Evolutionary conservation across 2,329 filamentous ascomycete genomes (phyloP).

Genomic region (Ceratocystiopsis sp.): DNA sequence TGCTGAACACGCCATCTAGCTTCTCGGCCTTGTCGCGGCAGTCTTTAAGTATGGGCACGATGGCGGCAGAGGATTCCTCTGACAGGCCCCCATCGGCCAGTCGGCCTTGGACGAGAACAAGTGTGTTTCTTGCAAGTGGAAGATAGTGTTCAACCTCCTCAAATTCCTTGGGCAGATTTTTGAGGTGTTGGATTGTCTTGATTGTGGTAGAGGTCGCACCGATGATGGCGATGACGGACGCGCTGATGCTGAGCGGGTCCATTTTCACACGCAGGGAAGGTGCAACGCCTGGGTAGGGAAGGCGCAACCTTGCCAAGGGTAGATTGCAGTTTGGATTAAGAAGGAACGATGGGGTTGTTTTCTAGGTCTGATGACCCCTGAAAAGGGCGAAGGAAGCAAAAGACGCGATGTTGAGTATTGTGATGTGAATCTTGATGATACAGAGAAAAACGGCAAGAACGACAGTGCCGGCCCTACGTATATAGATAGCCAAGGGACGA

Average conservation of each 20-base stretch:
- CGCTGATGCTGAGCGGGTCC: slow-evolving; percentile 2
- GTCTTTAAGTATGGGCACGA: not conserved
- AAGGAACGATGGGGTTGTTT: no score
- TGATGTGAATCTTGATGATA: no score
- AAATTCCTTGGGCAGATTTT: not conserved
- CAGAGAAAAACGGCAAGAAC: no score
- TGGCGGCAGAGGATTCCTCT: not conserved
- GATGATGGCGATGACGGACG: not conserved
- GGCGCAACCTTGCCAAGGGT: no score
- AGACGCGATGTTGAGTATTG: no score
- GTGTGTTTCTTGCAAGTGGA: not conserved
- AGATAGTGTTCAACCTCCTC: not conserved
- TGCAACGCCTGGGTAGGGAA: no score
- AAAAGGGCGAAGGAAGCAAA: no score
- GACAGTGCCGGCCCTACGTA: no score
- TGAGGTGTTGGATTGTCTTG: not conserved
- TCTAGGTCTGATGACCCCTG: no score
- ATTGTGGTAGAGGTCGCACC: not conserved
- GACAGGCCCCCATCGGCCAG: not conserved
- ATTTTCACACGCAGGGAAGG: not conserved
- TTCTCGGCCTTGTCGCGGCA: not conserved
- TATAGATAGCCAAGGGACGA: no score
- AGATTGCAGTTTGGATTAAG: no score
- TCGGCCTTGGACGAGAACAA: not conserved
- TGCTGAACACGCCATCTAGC: not conserved